Percentiles rank a stretch among this genome's conserved stretches.
Evolutionary conservation across 179 eudicot genomes (phyloP).

Genomic region (Vitellaria paradoxa): DNA sequence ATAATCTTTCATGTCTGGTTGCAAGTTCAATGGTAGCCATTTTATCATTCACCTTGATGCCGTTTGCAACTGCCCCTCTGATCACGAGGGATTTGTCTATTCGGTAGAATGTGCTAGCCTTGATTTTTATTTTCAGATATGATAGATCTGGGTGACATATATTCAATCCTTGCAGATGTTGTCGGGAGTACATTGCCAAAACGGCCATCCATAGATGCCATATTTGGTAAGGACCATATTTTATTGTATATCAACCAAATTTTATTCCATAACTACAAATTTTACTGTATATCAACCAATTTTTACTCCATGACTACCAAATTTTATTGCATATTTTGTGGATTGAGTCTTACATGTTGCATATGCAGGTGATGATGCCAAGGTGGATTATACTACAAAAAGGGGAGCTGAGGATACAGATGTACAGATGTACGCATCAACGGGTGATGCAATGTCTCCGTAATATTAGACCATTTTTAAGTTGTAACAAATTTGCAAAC

Average conservation of each 20-base stretch:
- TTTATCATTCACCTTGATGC: too few species aligned
- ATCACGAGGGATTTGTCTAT: too few species aligned
- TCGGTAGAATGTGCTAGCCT: background rate
- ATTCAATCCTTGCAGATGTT: conserved; percentile 37
- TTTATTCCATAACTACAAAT: conserved; percentile 6
- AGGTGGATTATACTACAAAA: conserved; percentile 32
- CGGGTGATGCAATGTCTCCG: conserved; percentile 65
- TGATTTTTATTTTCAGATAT: background rate
- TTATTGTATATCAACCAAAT: background rate
- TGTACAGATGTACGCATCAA: conserved; percentile 51
- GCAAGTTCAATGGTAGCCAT: too few species aligned
- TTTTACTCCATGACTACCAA: conserved; percentile 3
- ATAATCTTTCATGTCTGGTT: too few species aligned
- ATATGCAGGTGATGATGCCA: conserved; percentile 44
- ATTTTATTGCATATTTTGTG: background rate
- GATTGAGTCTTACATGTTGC: conserved; percentile 1
- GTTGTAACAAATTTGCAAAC: conserved; percentile 14
- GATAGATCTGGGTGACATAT: background rate
- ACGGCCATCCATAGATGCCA: conserved; percentile 54
- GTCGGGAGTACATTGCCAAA: conserved; percentile 56
- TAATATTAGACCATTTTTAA: conserved; percentile 17
- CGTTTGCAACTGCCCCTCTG: too few species aligned
- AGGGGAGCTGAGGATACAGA: conserved; percentile 52
- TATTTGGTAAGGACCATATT: conserved; percentile 38
- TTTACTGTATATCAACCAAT: background rate